Conservation (phyloP, 2,329 filamentous ascomycete species). For the Neopestalotiopsis sp. region DNA sequence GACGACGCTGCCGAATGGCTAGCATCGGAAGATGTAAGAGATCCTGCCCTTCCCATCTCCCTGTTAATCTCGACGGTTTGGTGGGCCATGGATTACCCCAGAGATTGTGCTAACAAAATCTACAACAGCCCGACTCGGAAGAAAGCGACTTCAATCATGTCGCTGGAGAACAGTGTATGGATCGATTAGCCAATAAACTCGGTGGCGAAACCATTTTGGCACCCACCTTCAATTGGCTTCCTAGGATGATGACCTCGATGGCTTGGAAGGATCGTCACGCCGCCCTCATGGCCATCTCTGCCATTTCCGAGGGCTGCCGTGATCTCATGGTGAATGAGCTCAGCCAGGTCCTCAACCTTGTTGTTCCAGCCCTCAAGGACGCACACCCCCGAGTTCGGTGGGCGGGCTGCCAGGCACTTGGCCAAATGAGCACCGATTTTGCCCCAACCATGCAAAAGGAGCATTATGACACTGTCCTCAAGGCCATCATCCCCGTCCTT, state of each 20-base stretch:
- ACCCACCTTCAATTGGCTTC: slow-evolving; percentile 95
- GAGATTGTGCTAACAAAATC: slow-evolving; percentile 31
- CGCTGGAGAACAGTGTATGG: slow-evolving; percentile 98
- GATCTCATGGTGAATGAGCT: slow-evolving; percentile 96
- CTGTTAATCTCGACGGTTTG: neutral
- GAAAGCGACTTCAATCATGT: slow-evolving; percentile 98
- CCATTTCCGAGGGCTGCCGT: slow-evolving; percentile 95
- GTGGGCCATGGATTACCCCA: too few species aligned
- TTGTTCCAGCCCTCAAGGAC: slow-evolving; percentile 90
- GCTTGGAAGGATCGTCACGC: slow-evolving; percentile 96
- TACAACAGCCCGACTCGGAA: slow-evolving; percentile 80
- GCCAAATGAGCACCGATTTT: slow-evolving; percentile 99
- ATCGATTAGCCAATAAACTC: slow-evolving; percentile 94
- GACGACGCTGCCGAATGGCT: slow-evolving; percentile 96
- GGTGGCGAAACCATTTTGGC: slow-evolving; percentile 91
- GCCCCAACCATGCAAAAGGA: slow-evolving; percentile 97
- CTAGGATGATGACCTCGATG: slow-evolving; percentile 94
- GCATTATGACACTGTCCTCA: slow-evolving; percentile 86
- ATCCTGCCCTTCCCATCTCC: neutral
- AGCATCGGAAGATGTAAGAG: slow-evolving; percentile 81
- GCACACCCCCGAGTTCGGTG: slow-evolving; percentile 93
- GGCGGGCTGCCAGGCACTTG: slow-evolving; percentile 97
- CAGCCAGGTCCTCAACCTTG: slow-evolving; percentile 90
- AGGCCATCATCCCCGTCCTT: slow-evolving; percentile 90
- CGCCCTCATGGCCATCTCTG: slow-evolving; percentile 97